Conservation (phyloP, 148 eudicot genomes). For the Polygonum maritimum region DNA sequence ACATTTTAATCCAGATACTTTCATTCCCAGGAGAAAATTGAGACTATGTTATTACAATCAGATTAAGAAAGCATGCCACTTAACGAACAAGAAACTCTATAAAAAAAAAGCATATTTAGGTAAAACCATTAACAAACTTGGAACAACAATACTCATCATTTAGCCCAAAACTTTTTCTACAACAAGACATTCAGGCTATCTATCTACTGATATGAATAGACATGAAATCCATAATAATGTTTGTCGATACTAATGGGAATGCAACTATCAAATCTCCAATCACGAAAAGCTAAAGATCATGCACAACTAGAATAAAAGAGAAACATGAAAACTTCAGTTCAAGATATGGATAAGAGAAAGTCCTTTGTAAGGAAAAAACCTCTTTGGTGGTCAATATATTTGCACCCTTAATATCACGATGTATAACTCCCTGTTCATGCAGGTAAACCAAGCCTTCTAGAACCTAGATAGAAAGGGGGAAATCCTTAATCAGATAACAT, state of each 20-base stretch:
- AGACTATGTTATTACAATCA: background rate
- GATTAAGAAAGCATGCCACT: background rate
- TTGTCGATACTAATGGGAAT: background rate
- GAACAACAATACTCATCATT: background rate
- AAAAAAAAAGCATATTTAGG: background rate
- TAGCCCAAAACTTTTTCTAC: background rate
- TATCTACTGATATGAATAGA: background rate
- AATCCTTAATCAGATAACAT: constrained; percentile 10
- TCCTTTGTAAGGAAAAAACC: constrained; percentile 29
- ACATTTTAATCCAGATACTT: background rate
- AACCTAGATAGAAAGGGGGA: constrained; percentile 33
- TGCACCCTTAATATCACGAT: constrained; percentile 99
- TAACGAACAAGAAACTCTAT: background rate
- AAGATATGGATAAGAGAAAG: background rate
- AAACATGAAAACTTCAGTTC: background rate
- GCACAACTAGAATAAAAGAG: background rate
- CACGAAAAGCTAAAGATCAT: background rate
- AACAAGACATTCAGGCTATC: background rate
- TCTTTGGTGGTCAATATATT: constrained; percentile 96
- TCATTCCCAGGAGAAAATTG: background rate
- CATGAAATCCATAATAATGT: background rate
- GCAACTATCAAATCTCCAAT: background rate
- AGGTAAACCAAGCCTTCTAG: constrained; percentile 98
- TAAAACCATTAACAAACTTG: background rate
- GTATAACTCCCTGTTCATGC: constrained; percentile 99